phyloP scores from a whole-genome alignment of 805 yeast species.

The Metschnikowia dekortorum region DNA sequence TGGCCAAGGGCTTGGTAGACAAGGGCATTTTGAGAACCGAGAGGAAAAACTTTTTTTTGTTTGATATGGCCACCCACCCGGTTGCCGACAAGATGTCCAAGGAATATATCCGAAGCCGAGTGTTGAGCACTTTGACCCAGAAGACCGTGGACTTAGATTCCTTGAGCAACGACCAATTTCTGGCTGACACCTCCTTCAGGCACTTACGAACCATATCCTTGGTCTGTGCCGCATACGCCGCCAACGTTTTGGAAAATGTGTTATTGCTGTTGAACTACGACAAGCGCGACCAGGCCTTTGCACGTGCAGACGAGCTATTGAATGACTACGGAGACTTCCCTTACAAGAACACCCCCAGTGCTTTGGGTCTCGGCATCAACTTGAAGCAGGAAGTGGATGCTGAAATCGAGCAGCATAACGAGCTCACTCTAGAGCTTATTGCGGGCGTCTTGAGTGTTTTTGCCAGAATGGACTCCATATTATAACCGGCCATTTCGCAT shows the following conservation, averaged over 20 bases:
- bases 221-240: slow-evolving; percentile 89
- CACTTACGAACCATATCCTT: slow-evolving; percentile 75
- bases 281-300: slow-evolving; percentile 85
- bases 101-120: slow-evolving; percentile 71
- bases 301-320: slow-evolving; percentile 89
- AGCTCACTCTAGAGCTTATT: slow-evolving; percentile 76
- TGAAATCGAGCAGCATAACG: slow-evolving; percentile 54
- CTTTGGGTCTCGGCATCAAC: slow-evolving; percentile 69
- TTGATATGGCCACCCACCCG: slow-evolving; percentile 99
- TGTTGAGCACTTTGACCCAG: slow-evolving; percentile 62
- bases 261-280: slow-evolving; percentile 73
- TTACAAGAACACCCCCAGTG: slow-evolving; percentile 51
- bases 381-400: slow-evolving; percentile 50
- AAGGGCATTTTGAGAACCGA: slow-evolving; percentile 96
- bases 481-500: slow-evolving; percentile 34
- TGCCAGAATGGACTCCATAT: slow-evolving; percentile 85
- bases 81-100: slow-evolving; percentile 82
- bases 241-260: slow-evolving; percentile 91
- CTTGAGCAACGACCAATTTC: slow-evolving; percentile 53
- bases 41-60: slow-evolving; percentile 85
- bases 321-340: slow-evolving; percentile 83
- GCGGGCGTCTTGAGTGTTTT: slow-evolving; percentile 92
- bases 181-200: slow-evolving; percentile 61
- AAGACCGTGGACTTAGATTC: slow-evolving; percentile 56
- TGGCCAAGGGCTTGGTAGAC: slow-evolving; percentile 95